Conservation (phyloP, 345 rosid species). For the Populus pruinosa region DNA sequence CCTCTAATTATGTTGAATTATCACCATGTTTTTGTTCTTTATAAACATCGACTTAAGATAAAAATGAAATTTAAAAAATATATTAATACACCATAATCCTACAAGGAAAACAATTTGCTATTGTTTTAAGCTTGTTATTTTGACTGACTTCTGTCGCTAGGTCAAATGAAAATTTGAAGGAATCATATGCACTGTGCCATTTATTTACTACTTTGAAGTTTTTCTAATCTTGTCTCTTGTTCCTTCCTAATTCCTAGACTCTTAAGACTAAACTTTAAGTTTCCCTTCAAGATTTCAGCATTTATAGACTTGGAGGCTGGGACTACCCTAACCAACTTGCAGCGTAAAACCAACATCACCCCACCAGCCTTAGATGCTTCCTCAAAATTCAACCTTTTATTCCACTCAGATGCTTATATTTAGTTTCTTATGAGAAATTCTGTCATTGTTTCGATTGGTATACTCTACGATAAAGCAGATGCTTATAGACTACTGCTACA, state of each 20-base stretch:
- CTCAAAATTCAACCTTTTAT: constrained; percentile 24
- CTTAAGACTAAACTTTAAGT: constrained; percentile 22
- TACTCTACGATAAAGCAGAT: neutral
- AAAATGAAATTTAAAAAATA: too few species aligned
- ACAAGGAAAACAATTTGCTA: neutral
- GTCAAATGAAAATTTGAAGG: neutral
- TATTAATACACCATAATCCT: too few species aligned
- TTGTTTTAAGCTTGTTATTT: neutral
- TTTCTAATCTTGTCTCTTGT: neutral
- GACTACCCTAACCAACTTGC: constrained; percentile 55
- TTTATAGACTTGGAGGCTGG: constrained; percentile 28
- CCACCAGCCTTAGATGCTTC: constrained; percentile 41
- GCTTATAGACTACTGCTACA: neutral
- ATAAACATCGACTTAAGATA: too few species aligned
- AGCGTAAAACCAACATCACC: constrained; percentile 31
- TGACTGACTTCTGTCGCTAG: neutral
- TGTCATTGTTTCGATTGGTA: neutral
- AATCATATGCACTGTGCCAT: neutral
- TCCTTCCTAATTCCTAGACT: constrained; percentile 7
- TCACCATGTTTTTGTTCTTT: too few species aligned
- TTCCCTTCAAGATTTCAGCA: constrained; percentile 31
- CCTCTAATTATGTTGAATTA: too few species aligned
- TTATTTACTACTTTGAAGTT: neutral
- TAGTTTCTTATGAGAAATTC: constrained; percentile 13
- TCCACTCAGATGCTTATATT: constrained; percentile 25